Base-by-base conservation (phyloP, 2,329 filamentous ascomycete genomes). In the Metarhizium anisopliae region DNA sequence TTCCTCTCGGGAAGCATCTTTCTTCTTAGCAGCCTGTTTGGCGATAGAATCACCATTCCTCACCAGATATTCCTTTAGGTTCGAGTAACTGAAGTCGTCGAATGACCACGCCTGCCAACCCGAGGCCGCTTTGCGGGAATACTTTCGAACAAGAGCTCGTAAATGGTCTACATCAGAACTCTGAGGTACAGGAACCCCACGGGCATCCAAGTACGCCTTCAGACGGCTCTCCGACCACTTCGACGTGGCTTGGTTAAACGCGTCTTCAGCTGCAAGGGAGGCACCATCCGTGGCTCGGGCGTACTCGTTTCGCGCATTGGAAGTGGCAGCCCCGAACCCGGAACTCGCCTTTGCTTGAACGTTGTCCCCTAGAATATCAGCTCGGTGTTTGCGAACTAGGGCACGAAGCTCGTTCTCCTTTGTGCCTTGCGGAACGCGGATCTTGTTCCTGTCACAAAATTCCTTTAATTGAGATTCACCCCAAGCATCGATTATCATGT, bases 401-500 rank as follows among this genome's bases (percentile, higher is more conserved):
- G 93, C 91, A 54, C 95, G 78, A 30, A 97, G 81, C 72, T 99
- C 93, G 66, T 96, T 95, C 63, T 83, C 77, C 77, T 88, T 92
- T 67, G 89, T 95, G 51, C 93, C 94, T 68, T 97, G 93, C 10
- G 94, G 94, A 52, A 96, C 90, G 13, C 67, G 70, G 67, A 99
- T 87, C 56, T 84, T 84, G 64, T 97, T 94, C 79, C 92, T 90
- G 76, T 97, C 93, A 55, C 85, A 85, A 76, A 94, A 97, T 60
- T 90, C 86, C 80, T 97, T 97, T 69, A 99, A 80, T 70, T 95
- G 79, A 45, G 81, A 81, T 66, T 96, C 92, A 66, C 87, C 86
- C 94, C 94, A 99, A 4, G 89, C 85, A 63, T 95, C 86, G 66
- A 97, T 87, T 54, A 96, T 77, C 64, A 86, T 85, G 64, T 97